phyloP scores from a whole-genome alignment of 1,139 yeast genomes.

The Saccharomycopsis crataegensis region DNA sequence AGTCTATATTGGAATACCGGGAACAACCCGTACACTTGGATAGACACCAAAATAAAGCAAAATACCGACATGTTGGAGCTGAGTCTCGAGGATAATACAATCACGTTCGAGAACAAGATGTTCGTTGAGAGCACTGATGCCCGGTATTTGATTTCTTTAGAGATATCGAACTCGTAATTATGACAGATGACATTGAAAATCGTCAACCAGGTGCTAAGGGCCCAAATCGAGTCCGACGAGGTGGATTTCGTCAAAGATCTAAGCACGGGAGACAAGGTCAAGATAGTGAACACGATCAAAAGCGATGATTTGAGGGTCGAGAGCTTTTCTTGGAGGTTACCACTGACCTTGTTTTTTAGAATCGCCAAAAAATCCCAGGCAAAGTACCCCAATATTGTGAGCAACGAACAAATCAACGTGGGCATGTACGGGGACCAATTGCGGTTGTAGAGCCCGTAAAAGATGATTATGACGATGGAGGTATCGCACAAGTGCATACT shows the following conservation, averaged over 20 bases:
- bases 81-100: conserved; percentile 82
- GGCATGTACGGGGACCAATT: conserved; percentile 25
- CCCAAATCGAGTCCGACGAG: conserved; percentile 94
- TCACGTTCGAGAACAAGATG: conserved; percentile 76
- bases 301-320: conserved; percentile 52
- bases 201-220: conserved; percentile 72
- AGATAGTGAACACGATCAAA: conserved; percentile 59
- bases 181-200: conserved; percentile 59
- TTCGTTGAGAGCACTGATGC: conserved; percentile 73
- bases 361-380: conserved; percentile 27
- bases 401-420: conserved; percentile 28
- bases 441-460: conserved; percentile 45
- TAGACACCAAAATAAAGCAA: conserved; percentile 68
- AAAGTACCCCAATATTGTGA: conserved; percentile 31
- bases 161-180: conserved; percentile 42
- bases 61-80: conserved; percentile 70
- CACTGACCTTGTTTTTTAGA: conserved; percentile 3
- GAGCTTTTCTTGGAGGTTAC: conserved; percentile 12
- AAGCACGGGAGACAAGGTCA: conserved; percentile 81
- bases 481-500: conserved; percentile 59
- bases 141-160: conserved; percentile 19
- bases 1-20: conserved; percentile 65
- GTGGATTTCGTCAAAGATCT: conserved; percentile 85
- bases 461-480: conserved; percentile 52
- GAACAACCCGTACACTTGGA: conserved; percentile 62